Evolutionary conservation across 805 yeast genomes (phyloP).

Genomic region (Suhomyces sp.): DNA sequence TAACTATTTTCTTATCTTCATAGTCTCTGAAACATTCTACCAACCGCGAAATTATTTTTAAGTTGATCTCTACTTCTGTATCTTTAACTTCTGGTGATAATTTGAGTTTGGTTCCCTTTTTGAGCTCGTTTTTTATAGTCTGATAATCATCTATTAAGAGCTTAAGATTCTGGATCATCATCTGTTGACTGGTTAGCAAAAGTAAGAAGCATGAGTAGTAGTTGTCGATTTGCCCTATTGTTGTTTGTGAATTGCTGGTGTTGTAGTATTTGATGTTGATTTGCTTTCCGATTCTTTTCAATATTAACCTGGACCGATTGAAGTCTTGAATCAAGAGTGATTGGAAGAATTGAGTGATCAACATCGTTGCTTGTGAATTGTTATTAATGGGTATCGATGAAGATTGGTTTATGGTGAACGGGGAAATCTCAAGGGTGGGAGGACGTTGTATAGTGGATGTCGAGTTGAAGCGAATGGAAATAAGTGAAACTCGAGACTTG

Average conservation of each 20-base stretch:
- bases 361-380: constrained; percentile 7
- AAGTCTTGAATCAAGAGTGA: constrained; percentile 15
- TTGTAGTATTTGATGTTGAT: constrained; percentile 7
- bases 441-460: no score
- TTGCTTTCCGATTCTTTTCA: constrained; percentile 7
- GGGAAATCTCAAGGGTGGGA: no score
- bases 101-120: neutral
- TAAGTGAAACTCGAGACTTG: no score
- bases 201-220: constrained; percentile 17
- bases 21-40: neutral
- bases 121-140: neutral
- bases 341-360: constrained; percentile 16
- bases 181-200: constrained; percentile 1
- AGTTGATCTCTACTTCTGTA: neutral
- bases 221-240: constrained; percentile 4
- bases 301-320: constrained; percentile 10
- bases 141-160: constrained; percentile 11
- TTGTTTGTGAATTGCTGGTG: neutral
- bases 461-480: no score
- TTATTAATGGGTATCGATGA: neutral
- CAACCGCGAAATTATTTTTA: neutral
- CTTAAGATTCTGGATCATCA: constrained; percentile 12
- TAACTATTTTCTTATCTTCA: constrained; percentile 1
- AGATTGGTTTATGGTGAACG: no score
- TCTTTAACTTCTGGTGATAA: neutral